Evolutionary conservation across 1,284 basidiomycete species (phyloP).

Genomic region (Puccinia polysora): DNA sequence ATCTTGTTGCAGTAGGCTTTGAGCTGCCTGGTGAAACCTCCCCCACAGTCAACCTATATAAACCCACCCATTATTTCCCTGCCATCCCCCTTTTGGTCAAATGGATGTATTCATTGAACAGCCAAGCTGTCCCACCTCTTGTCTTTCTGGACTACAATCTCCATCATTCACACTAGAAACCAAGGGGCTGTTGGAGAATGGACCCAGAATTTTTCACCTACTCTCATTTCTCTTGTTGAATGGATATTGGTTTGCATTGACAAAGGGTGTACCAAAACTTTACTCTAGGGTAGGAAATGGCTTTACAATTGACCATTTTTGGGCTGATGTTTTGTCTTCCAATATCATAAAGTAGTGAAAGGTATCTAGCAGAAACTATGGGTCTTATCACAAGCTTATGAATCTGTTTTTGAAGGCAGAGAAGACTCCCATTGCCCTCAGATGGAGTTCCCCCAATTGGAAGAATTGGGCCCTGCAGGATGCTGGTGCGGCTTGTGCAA

Average conservation of each 20-base stretch:
- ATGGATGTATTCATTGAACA: not conserved
- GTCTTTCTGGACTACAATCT: not conserved
- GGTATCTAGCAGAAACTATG: not conserved
- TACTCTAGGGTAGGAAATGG: not conserved
- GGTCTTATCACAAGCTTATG: slow-evolving; percentile 9
- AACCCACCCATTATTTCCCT: not conserved
- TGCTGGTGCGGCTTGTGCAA: too few species aligned
- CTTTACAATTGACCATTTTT: not conserved
- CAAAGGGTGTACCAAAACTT: not conserved
- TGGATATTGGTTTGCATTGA: not conserved
- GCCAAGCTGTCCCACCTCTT: not conserved
- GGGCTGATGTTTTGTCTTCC: not conserved
- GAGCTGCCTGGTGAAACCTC: not conserved
- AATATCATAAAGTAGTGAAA: not conserved
- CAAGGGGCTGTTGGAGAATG: not conserved
- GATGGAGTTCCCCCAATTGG: not conserved
- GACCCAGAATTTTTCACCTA: not conserved
- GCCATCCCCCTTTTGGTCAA: not conserved
- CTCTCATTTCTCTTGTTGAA: not conserved
- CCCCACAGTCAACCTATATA: not conserved
- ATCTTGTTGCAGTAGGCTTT: not conserved
- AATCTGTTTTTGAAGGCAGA: not conserved
- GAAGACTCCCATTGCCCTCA: not conserved
- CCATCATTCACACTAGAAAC: not conserved
- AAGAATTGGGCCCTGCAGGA: not conserved